Conservation (phyloP, 2,329 filamentous ascomycete species). For the Aspergillus jensenii region DNA sequence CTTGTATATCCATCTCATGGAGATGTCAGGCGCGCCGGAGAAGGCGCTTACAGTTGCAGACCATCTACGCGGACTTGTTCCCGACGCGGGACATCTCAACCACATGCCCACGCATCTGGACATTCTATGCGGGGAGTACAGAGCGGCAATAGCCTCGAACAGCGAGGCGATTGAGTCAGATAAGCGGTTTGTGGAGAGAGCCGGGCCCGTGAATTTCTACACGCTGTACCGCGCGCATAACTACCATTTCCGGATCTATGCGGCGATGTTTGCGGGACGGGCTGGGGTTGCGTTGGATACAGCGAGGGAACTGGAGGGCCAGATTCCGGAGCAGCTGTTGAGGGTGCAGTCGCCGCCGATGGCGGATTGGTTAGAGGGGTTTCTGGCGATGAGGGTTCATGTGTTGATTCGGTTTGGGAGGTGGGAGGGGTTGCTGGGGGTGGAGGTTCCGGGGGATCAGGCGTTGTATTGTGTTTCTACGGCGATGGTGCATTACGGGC, state of each 20-base stretch:
- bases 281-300: conserved; percentile 63
- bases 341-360: conserved; percentile 67
- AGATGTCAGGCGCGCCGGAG: conserved; percentile 71
- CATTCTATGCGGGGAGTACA: conserved; percentile 70
- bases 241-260: conserved; percentile 73
- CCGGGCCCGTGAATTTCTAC: conserved; percentile 69
- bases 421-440: conserved; percentile 65
- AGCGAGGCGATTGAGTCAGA: conserved; percentile 66
- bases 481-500: conserved; percentile 67
- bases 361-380: conserved; percentile 76
- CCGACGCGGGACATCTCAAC: conserved; percentile 68
- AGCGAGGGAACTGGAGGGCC: conserved; percentile 57
- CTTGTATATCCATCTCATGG: conserved; percentile 75
- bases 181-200: conserved; percentile 60
- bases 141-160: conserved; percentile 66
- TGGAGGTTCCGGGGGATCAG: conserved; percentile 58
- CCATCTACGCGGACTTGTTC: conserved; percentile 61
- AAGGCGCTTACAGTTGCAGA: conserved; percentile 61
- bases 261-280: conserved; percentile 74
- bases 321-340: conserved; percentile 64
- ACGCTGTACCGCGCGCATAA: conserved; percentile 73
- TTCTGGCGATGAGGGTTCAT: conserved; percentile 67
- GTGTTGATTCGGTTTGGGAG: conserved; percentile 70
- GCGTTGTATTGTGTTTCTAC: conserved; percentile 68
- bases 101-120: conserved; percentile 81